Percentiles rank a stretch among this genome's conserved stretches.
Evolutionary conservation across 805 yeast species (phyloP).

Genomic region (Lachancea meyersii): DNA sequence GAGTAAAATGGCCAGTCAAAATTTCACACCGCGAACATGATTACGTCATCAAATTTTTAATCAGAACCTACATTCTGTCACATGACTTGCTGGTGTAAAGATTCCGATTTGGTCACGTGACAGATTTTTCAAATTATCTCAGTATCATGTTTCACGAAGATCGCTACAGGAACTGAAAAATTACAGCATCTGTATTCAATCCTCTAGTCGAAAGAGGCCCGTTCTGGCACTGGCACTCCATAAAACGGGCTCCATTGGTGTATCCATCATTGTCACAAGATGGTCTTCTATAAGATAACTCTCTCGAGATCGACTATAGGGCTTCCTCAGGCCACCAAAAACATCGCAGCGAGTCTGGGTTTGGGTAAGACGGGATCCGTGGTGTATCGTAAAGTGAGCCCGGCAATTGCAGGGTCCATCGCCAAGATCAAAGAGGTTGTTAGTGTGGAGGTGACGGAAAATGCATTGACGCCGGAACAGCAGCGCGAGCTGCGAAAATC

Average conservation of each 20-base stretch:
- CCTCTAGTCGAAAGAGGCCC: no score
- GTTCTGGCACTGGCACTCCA: background rate
- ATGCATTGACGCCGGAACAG: slow-evolving; percentile 44
- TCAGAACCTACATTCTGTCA: no score
- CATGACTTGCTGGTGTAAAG: no score
- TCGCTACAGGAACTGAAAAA: no score
- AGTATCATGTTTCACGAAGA: no score
- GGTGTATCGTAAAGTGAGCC: slow-evolving; percentile 65
- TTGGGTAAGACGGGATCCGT: slow-evolving; percentile 66
- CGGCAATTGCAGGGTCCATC: slow-evolving; percentile 79
- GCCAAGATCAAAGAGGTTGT: slow-evolving; percentile 81
- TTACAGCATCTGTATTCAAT: no score
- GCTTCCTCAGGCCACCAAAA: slow-evolving; percentile 60
- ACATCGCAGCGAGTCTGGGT: slow-evolving; percentile 67
- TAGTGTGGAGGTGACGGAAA: slow-evolving; percentile 65
- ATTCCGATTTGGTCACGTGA: no score
- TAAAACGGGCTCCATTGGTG: background rate
- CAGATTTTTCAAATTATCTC: no score
- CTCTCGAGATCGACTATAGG: slow-evolving; percentile 82
- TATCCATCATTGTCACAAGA: slow-evolving; percentile 7
- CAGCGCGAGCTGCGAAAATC: slow-evolving; percentile 51
- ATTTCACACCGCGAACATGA: no score
- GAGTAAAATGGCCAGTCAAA: no score
- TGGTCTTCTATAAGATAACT: slow-evolving; percentile 58
- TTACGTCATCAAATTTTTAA: no score